Percentiles rank a stretch among this genome's conserved stretches.
phyloP scores from a whole-genome alignment of 2,329 filamentous ascomycete species.

The Fusarium penzigii region DNA sequence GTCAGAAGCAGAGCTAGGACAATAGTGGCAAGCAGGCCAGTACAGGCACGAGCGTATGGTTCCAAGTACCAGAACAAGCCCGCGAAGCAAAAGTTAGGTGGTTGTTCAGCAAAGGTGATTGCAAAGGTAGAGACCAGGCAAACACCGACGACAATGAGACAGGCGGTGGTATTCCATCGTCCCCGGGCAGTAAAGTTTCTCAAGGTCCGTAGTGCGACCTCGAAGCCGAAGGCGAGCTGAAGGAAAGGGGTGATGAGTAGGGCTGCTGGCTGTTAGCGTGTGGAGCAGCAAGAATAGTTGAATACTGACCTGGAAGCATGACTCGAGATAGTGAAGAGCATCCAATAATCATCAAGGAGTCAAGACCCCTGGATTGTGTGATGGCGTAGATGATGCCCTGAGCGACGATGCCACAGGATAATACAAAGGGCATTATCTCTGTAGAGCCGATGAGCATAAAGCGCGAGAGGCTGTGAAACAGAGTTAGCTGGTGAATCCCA shows the following conservation, averaged over 20 bases:
- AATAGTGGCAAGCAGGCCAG: constrained; percentile 54
- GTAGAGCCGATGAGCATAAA: constrained; percentile 47
- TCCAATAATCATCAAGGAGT: constrained; percentile 50
- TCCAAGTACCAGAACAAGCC: constrained; percentile 68
- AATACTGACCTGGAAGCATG: constrained; percentile 57
- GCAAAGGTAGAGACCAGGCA: constrained; percentile 58
- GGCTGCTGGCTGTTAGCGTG: constrained; percentile 39
- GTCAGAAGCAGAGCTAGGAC: constrained; percentile 51
- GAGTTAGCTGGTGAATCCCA: constrained; percentile 9
- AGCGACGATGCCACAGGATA: constrained; percentile 58
- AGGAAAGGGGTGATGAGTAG: constrained; percentile 68
- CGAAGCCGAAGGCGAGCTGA: constrained; percentile 65
- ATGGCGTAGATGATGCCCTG: constrained; percentile 60
- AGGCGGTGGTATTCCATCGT: constrained; percentile 61
- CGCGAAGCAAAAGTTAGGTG: constrained; percentile 64
- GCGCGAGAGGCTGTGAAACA: constrained; percentile 35
- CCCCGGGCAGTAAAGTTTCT: constrained; percentile 59
- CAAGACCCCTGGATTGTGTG: constrained; percentile 57
- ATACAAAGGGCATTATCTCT: constrained; percentile 56
- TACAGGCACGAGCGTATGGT: constrained; percentile 58
- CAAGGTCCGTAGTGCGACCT: constrained; percentile 58
- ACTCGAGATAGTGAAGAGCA: constrained; percentile 58
- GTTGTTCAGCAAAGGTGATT: constrained; percentile 55
- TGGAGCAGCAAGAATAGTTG: not conserved
- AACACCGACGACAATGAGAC: constrained; percentile 51